phyloP scores from a whole-genome alignment of 768 basidiomycete genomes.

The Rhodotorula kratochvilovae region DNA sequence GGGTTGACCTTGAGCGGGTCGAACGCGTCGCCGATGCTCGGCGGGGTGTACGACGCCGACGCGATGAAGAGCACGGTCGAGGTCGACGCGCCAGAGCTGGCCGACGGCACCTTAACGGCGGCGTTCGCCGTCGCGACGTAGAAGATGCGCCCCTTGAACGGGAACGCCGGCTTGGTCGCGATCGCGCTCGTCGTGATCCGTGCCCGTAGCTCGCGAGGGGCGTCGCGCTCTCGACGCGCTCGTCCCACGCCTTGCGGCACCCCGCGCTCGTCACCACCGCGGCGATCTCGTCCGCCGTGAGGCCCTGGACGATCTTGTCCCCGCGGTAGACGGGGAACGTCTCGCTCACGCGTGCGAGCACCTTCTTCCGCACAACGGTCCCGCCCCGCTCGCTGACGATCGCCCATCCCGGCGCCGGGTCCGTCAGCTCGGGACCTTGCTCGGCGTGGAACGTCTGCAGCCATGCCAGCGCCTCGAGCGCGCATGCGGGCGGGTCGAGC shows the following conservation, averaged over 20 bases:
- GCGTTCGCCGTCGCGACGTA: conserved; percentile 72
- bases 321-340: conserved; percentile 79
- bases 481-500: conserved; percentile 66
- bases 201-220: conserved; percentile 73
- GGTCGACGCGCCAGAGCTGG: conserved; percentile 45
- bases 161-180: conserved; percentile 67
- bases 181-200: conserved; percentile 61
- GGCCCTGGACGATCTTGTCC: conserved; percentile 84
- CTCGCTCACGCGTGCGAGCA: conserved; percentile 71
- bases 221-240: conserved; percentile 66
- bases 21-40: conserved; percentile 31
- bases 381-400: conserved; percentile 67
- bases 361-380: conserved; percentile 67
- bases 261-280: conserved; percentile 65
- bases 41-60: conserved; percentile 57
- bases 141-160: conserved; percentile 85
- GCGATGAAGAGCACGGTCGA: conserved; percentile 73
- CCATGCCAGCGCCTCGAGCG: conserved; percentile 74
- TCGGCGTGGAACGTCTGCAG: conserved; percentile 65
- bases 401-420: conserved; percentile 63
- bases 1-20: conserved; percentile 67
- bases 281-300: conserved; percentile 85
- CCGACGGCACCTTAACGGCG: conserved; percentile 47
- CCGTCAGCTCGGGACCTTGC: conserved; percentile 52
- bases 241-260: conserved; percentile 79